Conservation (phyloP, 2,329 filamentous ascomycete genomes). For the Pyrenophora tritici-repentis region DNA sequence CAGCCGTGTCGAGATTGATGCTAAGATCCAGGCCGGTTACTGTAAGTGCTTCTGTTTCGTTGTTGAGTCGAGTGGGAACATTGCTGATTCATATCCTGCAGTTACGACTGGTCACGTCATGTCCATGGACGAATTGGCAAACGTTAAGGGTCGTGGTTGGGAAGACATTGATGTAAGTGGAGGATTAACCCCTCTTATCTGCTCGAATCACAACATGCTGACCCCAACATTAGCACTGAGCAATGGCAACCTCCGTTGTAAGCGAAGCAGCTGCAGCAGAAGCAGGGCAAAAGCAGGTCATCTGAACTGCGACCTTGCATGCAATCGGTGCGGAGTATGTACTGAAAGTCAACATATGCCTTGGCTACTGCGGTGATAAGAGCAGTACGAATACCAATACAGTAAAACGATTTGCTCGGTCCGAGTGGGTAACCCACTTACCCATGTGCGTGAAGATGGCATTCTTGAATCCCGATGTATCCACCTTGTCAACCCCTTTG, state of each 20-base stretch:
- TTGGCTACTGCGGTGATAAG: too few species aligned
- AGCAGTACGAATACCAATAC: neutral
- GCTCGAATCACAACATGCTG: slow-evolving; percentile 18
- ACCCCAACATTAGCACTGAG: slow-evolving; percentile 40
- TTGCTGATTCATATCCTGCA: slow-evolving; percentile 35
- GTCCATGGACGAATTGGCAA: slow-evolving; percentile 81
- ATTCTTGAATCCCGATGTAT: neutral
- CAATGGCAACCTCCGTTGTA: slow-evolving; percentile 12
- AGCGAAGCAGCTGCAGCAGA: slow-evolving; percentile 1
- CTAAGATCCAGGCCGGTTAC: slow-evolving; percentile 90
- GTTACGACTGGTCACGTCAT: slow-evolving; percentile 88
- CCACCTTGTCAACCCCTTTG: too few species aligned
- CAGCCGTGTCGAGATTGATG: slow-evolving; percentile 97
- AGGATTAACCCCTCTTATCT: slow-evolving; percentile 8
- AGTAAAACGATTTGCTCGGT: neutral
- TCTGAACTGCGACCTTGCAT: slow-evolving; percentile 13
- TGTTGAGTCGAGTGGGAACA: neutral
- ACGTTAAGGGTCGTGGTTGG: slow-evolving; percentile 89
- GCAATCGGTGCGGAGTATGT: neutral
- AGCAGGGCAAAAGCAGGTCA: slow-evolving; percentile 13
- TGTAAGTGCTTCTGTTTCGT: slow-evolving; percentile 57
- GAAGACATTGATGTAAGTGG: slow-evolving; percentile 66
- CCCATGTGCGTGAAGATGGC: neutral
- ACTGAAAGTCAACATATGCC: neutral
- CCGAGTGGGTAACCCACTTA: neutral